Evolutionary conservation across 2,329 filamentous ascomycete genomes (phyloP).

Genomic region (Fusarium hostae): DNA sequence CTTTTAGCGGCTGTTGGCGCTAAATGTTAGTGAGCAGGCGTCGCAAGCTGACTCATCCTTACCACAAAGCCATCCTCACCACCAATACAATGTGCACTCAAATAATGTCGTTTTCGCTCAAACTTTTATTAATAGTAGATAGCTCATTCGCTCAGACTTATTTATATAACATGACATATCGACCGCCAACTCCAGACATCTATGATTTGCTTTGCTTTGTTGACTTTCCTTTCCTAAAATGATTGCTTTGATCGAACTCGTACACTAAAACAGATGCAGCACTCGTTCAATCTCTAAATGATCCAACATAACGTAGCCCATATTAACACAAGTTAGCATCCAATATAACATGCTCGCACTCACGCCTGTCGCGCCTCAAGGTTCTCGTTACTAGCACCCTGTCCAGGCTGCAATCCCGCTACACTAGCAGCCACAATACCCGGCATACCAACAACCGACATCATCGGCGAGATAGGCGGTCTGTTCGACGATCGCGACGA

Average conservation of each 20-base stretch:
- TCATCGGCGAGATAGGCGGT: conserved; percentile 38
- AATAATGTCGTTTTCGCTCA: neutral
- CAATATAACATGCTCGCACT: neutral
- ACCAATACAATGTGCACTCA: too few species aligned
- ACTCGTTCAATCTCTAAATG: conserved; percentile 25
- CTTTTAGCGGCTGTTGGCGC: neutral
- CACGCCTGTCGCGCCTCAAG: conserved; percentile 11
- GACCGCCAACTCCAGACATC: conserved; percentile 19
- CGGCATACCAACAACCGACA: conserved; percentile 37
- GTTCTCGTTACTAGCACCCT: conserved; percentile 16
- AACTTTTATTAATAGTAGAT: conserved; percentile 13
- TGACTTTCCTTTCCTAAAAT: neutral
- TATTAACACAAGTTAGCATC: neutral
- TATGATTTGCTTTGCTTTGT: conserved; percentile 4
- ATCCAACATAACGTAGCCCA: neutral
- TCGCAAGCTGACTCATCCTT: neutral
- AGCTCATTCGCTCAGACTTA: conserved; percentile 1
- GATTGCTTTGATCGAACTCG: conserved; percentile 33
- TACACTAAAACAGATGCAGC: conserved; percentile 10
- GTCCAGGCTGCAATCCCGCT: conserved; percentile 23
- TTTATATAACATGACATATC: neutral
- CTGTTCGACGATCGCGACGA: conserved; percentile 36
- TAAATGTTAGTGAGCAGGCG: neutral
- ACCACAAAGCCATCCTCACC: neutral
- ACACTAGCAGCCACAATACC: conserved; percentile 37